Evolutionary conservation across 1,284 basidiomycete species (phyloP).

Genomic region (Mycena sp.): DNA sequence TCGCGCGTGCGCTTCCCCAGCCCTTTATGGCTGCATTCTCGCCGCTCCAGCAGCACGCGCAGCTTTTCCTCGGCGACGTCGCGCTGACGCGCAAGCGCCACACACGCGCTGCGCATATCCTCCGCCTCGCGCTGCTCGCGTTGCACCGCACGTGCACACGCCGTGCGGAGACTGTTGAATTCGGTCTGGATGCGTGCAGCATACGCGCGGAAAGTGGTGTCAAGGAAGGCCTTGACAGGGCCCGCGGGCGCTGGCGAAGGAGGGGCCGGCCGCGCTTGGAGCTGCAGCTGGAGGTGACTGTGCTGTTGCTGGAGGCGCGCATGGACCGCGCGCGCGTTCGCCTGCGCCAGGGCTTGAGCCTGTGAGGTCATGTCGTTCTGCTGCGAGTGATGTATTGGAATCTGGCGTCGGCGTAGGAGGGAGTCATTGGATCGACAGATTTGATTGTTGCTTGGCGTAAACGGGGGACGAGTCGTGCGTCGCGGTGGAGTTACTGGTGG

Average conservation of each 20-base stretch:
- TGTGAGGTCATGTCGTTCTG: not conserved
- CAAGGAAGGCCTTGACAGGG: constrained; percentile 34
- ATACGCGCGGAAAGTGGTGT: constrained; percentile 40
- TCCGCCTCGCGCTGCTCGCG: constrained; percentile 43
- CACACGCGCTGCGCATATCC: constrained; percentile 40
- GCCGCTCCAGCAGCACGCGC: constrained; percentile 27
- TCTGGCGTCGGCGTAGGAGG: constrained; percentile 8
- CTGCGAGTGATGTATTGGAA: not conserved
- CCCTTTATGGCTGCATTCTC: too few species aligned
- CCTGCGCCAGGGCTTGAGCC: constrained; percentile 14
- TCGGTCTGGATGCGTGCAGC: constrained; percentile 41
- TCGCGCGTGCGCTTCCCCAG: constrained; percentile 15
- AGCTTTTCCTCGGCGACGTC: constrained; percentile 39
- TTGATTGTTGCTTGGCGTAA: too few species aligned
- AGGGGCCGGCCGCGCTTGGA: not conserved
- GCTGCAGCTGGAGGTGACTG: constrained; percentile 26
- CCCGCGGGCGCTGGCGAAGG: not conserved
- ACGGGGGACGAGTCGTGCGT: too few species aligned
- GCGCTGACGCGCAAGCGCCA: constrained; percentile 42
- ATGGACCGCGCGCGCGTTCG: constrained; percentile 23
- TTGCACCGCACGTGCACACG: constrained; percentile 41
- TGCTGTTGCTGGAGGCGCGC: constrained; percentile 27
- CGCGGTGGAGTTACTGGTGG: constrained; percentile 18
- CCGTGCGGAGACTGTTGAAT: constrained; percentile 38
- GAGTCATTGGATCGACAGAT: not conserved